A percentile compares a stretch with the other conserved stretches of the same genome.
phyloP scores from a whole-genome alignment of 441 rosid genomes.

The Brassica balearica region DNA sequence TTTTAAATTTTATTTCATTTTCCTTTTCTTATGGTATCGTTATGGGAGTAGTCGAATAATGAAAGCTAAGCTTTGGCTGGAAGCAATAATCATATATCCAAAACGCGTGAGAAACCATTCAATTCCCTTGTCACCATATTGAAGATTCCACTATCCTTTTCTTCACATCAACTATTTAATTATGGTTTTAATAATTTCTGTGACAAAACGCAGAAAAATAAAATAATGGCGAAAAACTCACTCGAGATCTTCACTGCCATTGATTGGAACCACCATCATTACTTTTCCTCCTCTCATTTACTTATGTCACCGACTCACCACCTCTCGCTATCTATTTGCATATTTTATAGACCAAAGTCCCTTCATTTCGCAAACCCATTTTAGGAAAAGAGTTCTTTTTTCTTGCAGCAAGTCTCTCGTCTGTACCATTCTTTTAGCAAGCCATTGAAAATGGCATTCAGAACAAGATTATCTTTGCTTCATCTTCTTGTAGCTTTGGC shows the following conservation, averaged over 20 bases:
- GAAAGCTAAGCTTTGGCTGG: slow-evolving; percentile 46
- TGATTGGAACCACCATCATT: slow-evolving; percentile 38
- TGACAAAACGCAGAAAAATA: slow-evolving; percentile 21
- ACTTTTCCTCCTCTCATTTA: slow-evolving; percentile 32
- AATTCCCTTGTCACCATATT: slow-evolving; percentile 30
- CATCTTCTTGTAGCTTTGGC: slow-evolving; percentile 54
- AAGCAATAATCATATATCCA: slow-evolving; percentile 51
- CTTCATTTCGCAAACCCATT: slow-evolving; percentile 30
- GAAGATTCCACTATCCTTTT: slow-evolving; percentile 10
- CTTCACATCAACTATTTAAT: slow-evolving; percentile 12
- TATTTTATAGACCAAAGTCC: slow-evolving; percentile 3
- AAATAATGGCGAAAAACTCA: slow-evolving; percentile 3
- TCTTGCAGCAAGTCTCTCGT: not conserved
- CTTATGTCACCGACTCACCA: slow-evolving; percentile 25
- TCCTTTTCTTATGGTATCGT: slow-evolving; percentile 36
- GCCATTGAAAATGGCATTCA: slow-evolving; percentile 50
- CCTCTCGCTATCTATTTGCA: slow-evolving; percentile 32
- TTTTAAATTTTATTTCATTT: not conserved
- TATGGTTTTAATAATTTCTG: slow-evolving; percentile 1
- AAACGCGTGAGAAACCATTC: slow-evolving; percentile 61
- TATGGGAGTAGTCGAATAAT: slow-evolving; percentile 28
- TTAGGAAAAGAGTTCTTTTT: not conserved
- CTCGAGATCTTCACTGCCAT: slow-evolving; percentile 44
- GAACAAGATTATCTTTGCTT: slow-evolving; percentile 34
- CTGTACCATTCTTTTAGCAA: slow-evolving; percentile 34